Conservation (phyloP, 805 yeast genomes). For the Maudiozyma barnettii region DNA sequence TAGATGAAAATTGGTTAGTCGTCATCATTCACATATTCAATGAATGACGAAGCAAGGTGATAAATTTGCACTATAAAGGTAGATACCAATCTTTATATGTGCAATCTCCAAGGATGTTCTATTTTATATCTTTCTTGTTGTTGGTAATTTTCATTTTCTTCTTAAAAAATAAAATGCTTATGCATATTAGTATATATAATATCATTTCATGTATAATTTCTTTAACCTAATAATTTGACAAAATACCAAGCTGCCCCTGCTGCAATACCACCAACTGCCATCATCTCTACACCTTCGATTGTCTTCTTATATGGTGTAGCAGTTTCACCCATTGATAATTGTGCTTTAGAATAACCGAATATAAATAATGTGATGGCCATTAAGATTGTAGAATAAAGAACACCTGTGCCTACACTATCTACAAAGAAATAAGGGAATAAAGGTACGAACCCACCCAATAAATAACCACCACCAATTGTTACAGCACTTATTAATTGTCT, state of each 20-base stretch:
- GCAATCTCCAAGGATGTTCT: too few species aligned
- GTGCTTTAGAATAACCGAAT: conserved; percentile 81
- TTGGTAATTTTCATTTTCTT: too few species aligned
- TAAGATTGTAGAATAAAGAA: conserved; percentile 61
- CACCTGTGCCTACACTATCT: conserved; percentile 62
- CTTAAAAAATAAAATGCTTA: too few species aligned
- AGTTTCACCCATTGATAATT: conserved; percentile 74
- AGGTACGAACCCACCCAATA: conserved; percentile 89
- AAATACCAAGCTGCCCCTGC: conserved; percentile 95
- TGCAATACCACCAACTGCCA: conserved; percentile 90
- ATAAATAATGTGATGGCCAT: conserved; percentile 80
- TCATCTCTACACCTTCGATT: conserved; percentile 83
- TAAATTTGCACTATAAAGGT: too few species aligned
- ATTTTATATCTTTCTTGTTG: too few species aligned
- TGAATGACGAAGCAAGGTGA: too few species aligned
- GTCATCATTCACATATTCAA: too few species aligned
- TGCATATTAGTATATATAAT: too few species aligned
- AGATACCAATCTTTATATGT: too few species aligned
- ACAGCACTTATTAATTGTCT: conserved; percentile 81
- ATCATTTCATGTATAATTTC: not conserved
- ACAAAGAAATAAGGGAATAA: conserved; percentile 85
- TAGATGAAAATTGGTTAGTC: too few species aligned
- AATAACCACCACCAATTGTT: conserved; percentile 83
- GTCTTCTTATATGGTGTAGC: conserved; percentile 51
- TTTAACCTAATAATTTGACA: conserved; percentile 58